These are phyloP conservation scores for Stenocarpella maydis DNA, from an alignment of 2,329 filamentous ascomycete species.

Conservation along the genomic window DNA sequence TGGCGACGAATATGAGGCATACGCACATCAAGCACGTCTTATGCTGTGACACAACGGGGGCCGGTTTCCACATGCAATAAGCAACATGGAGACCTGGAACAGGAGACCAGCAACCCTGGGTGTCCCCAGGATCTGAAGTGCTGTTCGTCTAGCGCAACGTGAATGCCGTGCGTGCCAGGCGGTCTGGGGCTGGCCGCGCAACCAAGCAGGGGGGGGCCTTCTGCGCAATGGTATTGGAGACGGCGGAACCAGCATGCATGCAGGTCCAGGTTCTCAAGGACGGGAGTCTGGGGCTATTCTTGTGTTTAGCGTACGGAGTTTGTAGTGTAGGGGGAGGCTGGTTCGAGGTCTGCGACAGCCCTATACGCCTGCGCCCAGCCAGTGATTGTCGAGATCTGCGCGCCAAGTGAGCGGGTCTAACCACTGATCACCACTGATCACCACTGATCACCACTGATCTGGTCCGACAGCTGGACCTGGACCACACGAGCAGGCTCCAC, in stretches of 20 bases:
- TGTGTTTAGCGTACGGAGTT: too few relatives aligned
- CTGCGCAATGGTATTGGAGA: not conserved
- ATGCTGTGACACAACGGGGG: not conserved
- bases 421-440: too few relatives aligned
- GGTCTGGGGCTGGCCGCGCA: too few relatives aligned
- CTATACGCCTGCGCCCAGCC: conserved; percentile 16
- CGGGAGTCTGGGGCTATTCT: conserved; percentile 26
- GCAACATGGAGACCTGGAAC: not conserved
- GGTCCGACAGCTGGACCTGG: not conserved
- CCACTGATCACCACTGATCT: too few relatives aligned
- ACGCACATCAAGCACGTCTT: not conserved
- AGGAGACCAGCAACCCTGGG: not conserved
- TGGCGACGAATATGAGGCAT: not conserved
- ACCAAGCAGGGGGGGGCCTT: not conserved
- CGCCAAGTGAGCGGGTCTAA: conserved; percentile 21
- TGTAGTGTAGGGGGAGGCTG: too few relatives aligned
- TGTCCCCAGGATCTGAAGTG: not conserved
- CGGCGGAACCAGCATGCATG: not conserved
- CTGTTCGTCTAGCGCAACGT: conserved; percentile 19
- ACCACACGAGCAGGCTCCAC: conserved; percentile 17
- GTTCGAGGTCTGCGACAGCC: conserved; percentile 21
- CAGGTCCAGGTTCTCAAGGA: conserved; percentile 10
- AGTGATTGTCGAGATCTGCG: conserved; percentile 17
- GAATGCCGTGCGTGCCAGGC: too few relatives aligned
- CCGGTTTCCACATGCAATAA: not conserved